These are phyloP conservation scores for Neurospora sp. DNA, from an alignment of 495 filamentous ascomycete genomes.

Conservation along the genomic window DNA sequence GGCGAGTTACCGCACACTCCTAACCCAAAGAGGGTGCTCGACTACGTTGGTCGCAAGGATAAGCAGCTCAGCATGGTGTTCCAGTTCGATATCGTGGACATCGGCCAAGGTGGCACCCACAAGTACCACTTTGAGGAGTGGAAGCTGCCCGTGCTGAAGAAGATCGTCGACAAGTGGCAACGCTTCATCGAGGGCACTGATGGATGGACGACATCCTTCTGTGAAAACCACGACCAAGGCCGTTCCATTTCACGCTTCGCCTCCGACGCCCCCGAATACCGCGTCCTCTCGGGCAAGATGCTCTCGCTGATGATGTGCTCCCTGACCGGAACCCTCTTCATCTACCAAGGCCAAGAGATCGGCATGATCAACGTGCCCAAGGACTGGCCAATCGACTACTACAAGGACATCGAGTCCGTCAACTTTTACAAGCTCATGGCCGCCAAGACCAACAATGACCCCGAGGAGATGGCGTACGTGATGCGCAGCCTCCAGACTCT, in stretches of 20 bases:
- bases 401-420: constrained; percentile 60
- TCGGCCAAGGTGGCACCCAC: constrained; percentile 44
- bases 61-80: constrained; percentile 68
- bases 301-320: constrained; percentile 34
- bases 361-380: constrained; percentile 63
- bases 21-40: constrained; percentile 46
- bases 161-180: constrained; percentile 54
- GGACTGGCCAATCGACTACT: constrained; percentile 56
- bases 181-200: constrained; percentile 56
- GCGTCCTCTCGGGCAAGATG: constrained; percentile 47
- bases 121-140: constrained; percentile 26
- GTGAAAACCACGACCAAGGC: constrained; percentile 53
- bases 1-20: constrained; percentile 62
- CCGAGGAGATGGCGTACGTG: constrained; percentile 41
- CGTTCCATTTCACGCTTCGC: not conserved
- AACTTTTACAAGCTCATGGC: constrained; percentile 46
- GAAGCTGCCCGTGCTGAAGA: constrained; percentile 48
- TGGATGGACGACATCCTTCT: constrained; percentile 63
- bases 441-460: constrained; percentile 14
- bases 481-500: constrained; percentile 47
- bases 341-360: constrained; percentile 71
- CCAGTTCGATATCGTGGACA: constrained; percentile 56
- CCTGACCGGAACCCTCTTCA: constrained; percentile 57
- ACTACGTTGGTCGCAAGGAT: constrained; percentile 46
- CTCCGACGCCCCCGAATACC: constrained; percentile 36